Evolutionary conservation across 768 basidiomycete species (phyloP).

Genomic region (Naematelia aurantialba): DNA sequence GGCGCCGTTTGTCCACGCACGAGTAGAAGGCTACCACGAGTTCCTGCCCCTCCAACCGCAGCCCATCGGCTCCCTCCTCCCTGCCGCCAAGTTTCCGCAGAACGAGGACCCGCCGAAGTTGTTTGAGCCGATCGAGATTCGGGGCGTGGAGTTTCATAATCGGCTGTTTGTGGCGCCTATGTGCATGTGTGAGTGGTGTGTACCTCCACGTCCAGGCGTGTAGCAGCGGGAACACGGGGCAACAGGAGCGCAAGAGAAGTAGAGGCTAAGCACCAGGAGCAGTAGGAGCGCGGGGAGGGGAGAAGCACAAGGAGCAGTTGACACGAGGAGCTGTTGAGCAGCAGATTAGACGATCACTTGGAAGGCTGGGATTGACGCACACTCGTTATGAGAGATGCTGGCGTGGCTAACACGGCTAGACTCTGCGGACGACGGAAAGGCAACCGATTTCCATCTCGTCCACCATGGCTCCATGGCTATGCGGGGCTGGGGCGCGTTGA

Average conservation of each 20-base stretch:
- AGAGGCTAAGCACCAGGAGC: no score
- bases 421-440: slow-evolving; percentile 67
- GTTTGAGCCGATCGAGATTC: slow-evolving; percentile 65
- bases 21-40: slow-evolving; percentile 32
- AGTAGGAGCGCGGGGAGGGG: no score
- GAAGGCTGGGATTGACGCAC: no score
- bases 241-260: no score
- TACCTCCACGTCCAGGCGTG: no score
- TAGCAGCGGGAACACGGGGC: no score
- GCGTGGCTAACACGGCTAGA: slow-evolving; percentile 44
- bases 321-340: no score
- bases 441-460: slow-evolving; percentile 78
- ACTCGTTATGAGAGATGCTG: no score
- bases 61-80: slow-evolving; percentile 44
- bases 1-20: slow-evolving; percentile 14
- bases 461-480: slow-evolving; percentile 70
- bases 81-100: slow-evolving; percentile 52
- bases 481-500: slow-evolving; percentile 67
- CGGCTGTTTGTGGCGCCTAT: slow-evolving; percentile 73
- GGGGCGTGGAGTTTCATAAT: slow-evolving; percentile 67
- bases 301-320: no score
- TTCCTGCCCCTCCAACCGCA: slow-evolving; percentile 41
- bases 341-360: no score
- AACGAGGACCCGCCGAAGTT: slow-evolving; percentile 59
- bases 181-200: slow-evolving; percentile 61